Conservation (phyloP, 306 rosid species). For the Herpetospermum pedunculosum region DNA sequence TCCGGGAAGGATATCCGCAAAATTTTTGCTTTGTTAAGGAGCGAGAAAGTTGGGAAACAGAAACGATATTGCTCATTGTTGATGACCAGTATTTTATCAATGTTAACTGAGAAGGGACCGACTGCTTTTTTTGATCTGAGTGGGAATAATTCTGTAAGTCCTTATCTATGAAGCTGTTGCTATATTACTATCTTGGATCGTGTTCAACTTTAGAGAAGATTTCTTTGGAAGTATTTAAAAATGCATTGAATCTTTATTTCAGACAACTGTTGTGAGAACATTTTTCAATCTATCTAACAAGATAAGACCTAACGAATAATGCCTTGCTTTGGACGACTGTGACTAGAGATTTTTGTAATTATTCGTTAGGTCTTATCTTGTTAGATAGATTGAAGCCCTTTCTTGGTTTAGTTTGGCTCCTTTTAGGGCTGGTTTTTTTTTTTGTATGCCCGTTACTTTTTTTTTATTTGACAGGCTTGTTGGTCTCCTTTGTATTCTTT, state of each 20-base stretch:
- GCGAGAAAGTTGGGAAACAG: constrained; percentile 72
- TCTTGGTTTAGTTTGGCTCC: not conserved
- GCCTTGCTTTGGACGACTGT: not conserved
- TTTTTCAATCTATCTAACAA: too few species aligned
- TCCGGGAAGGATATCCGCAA: constrained; percentile 97
- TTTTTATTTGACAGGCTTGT: not conserved
- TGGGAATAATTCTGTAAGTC: constrained; percentile 82
- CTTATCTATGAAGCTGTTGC: not conserved
- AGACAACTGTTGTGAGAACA: not conserved
- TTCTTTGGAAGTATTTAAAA: not conserved
- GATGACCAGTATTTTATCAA: constrained; percentile 69
- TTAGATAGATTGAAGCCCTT: not conserved
- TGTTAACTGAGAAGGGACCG: constrained; percentile 94
- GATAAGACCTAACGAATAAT: too few species aligned
- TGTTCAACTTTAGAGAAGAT: not conserved
- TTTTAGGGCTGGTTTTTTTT: not conserved
- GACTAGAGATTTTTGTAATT: not conserved
- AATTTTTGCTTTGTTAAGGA: constrained; percentile 82
- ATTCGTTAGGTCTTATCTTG: too few species aligned
- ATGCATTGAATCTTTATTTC: not conserved
- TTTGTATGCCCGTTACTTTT: too few species aligned
- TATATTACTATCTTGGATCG: not conserved
- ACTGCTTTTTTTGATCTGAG: constrained; percentile 89
- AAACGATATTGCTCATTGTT: constrained; percentile 74
- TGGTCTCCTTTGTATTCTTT: not conserved